phyloP scores from a whole-genome alignment of 192 early-diverging fungal species.

The Podila epigama region DNA sequence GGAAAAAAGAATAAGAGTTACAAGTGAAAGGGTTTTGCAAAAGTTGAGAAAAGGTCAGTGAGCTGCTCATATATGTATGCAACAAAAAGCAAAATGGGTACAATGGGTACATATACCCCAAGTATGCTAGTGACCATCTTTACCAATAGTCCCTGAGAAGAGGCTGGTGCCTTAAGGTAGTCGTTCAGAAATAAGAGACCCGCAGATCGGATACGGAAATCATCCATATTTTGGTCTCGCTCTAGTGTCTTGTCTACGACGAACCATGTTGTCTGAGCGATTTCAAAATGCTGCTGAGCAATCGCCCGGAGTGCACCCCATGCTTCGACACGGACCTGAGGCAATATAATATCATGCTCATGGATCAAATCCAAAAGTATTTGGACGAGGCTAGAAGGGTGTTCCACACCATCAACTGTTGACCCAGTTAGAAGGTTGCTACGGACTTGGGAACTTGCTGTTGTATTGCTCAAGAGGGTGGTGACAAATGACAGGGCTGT shows the following conservation, averaged over 20 bases:
- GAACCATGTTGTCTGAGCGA: constrained; percentile 30
- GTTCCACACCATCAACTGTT: not conserved
- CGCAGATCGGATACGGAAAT: constrained; percentile 48
- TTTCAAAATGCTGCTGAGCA: constrained; percentile 43
- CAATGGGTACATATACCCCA: too few species aligned
- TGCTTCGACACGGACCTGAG: constrained; percentile 37
- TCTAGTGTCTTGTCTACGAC: constrained; percentile 28
- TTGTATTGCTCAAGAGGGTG: constrained; percentile 22
- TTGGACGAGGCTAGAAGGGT: constrained; percentile 6
- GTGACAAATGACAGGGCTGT: constrained; percentile 17
- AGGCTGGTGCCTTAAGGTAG: constrained; percentile 43
- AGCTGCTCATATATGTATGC: not conserved
- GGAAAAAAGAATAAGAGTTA: not conserved
- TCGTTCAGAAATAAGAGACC: constrained; percentile 51
- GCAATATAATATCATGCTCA: not conserved
- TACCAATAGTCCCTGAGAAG: constrained; percentile 12
- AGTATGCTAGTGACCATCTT: too few species aligned
- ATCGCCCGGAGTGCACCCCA: constrained; percentile 52
- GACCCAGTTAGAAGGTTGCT: constrained; percentile 6
- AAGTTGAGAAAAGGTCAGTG: too few species aligned
- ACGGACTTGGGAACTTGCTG: constrained; percentile 11
- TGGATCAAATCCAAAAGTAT: constrained; percentile 28
- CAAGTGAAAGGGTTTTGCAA: not conserved
- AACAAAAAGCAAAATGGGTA: not conserved
- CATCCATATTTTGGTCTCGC: constrained; percentile 13